These are phyloP conservation scores for Rhodotorula sp. DNA, from an alignment of 1,284 basidiomycete species.

Conservation along the genomic window DNA sequence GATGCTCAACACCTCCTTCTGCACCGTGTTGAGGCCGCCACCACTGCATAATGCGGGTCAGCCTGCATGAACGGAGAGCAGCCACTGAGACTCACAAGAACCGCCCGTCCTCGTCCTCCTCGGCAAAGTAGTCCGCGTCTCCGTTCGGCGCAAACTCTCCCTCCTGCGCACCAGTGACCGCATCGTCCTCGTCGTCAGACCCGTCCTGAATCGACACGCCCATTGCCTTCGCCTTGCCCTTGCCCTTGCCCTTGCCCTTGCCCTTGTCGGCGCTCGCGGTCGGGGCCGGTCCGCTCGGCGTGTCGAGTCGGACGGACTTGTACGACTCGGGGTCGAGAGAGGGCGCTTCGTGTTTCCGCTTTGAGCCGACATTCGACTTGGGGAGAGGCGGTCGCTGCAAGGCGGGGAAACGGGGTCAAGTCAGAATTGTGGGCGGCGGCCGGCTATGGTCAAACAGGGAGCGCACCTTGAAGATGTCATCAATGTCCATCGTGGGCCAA, in stretches of 20 bases:
- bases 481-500: conserved; percentile 24
- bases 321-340: conserved; percentile 23
- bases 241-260: neutral
- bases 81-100: conserved; percentile 57
- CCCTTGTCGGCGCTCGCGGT: conserved; percentile 4
- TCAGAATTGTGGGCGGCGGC: neutral
- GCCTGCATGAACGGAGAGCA: neutral
- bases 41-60: conserved; percentile 52
- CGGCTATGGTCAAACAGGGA: rapidly evolving
- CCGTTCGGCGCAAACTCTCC: conserved; percentile 58
- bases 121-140: conserved; percentile 81
- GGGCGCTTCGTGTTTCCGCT: conserved; percentile 33
- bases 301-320: conserved; percentile 30
- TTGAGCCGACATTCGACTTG: conserved; percentile 16
- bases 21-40: conserved; percentile 81
- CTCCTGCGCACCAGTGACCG: conserved; percentile 5
- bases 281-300: conserved; percentile 50
- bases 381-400: conserved; percentile 36
- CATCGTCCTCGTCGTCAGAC: conserved; percentile 51
- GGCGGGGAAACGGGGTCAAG: neutral
- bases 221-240: neutral
- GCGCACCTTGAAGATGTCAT: conserved; percentile 38
- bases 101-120: conserved; percentile 87
- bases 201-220: conserved; percentile 48
- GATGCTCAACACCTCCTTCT: conserved; percentile 85